Base-by-base conservation (phyloP, 1,139 yeast species). In the Geotrichum reessii region DNA sequence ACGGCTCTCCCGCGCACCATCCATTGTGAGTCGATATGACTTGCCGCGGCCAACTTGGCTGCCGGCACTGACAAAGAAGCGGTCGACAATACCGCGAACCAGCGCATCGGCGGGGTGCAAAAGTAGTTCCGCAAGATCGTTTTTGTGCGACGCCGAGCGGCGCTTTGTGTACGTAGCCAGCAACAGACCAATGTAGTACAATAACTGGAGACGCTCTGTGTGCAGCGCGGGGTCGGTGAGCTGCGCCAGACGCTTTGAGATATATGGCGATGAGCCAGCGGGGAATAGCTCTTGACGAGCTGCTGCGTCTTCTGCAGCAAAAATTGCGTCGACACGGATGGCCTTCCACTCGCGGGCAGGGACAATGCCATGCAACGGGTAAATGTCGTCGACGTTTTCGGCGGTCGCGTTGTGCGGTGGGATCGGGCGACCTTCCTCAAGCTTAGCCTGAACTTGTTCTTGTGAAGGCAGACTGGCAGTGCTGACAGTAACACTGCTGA, bases 1-100 rank as follows among this genome's bases (percentile, higher is more conserved):
- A 73, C 87, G 90, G 74, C 90, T 96, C 73, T 90, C 96, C 68
- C 84, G 82, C 65, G 83, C 85, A 49, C 98, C 96, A 69, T 93
- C 97, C 63, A 93, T 82, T 62, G 81, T 77, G 71, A 81, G 90
- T 17, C 86, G 81, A 67, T 17, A 8, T 1, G 42, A 37, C 42
- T 37, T 37, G 42, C 42, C 42, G 19, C 42, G 42, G 42, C 42
- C 96, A 64, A 82, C 81, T 57, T 78, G 80, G 28, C 51, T 37
- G 7, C 90, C 82, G 12, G 89, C 79, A 6, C 42, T 19, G 6
- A 37, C 42, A 37, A 37, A 37, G 6, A 37, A 92, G 61, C 87
- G 80, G 53, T 81, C 81, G 61, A 91, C 74, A 47, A 90, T 74
- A 28, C 90, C 89, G 67, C 87, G 91, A n/a, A 91, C 73, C 37